A percentile compares a stretch with the other conserved stretches of the same genome.
Conservation (phyloP, 2,329 filamentous ascomycete species). For the Nemania sp. region DNA sequence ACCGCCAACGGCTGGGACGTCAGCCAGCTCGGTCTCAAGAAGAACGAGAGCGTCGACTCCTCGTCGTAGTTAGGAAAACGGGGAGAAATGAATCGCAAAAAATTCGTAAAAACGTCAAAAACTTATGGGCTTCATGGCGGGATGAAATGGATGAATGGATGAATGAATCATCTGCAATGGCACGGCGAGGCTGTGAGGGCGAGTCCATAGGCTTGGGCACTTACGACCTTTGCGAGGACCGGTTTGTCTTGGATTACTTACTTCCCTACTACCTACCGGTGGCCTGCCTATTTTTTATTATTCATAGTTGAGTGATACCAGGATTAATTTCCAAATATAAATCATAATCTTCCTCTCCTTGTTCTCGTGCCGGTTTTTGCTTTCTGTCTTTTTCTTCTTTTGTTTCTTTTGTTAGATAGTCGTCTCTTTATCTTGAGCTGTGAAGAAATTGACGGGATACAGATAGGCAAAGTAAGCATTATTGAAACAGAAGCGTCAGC, state of each 20-base stretch:
- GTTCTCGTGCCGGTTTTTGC: no score
- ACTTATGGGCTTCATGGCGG: not conserved
- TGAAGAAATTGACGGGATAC: no score
- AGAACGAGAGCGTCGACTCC: conserved; percentile 40
- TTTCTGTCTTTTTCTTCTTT: no score
- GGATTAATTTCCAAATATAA: not conserved
- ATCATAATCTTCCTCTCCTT: not conserved
- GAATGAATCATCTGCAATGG: no score
- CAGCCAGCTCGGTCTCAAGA: conserved; percentile 52
- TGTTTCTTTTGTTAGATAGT: no score
- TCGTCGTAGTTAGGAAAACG: conserved; percentile 13
- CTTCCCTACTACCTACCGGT: not conserved
- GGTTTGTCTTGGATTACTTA: not conserved
- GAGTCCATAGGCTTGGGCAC: not conserved
- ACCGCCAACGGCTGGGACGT: conserved; percentile 77
- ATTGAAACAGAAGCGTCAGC: no score
- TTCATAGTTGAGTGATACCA: conserved; percentile 7
- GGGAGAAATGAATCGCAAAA: conserved; percentile 21
- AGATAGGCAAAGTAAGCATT: no score
- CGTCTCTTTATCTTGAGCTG: no score
- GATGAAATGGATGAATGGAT: not conserved
- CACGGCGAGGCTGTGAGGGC: no score
- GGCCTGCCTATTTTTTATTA: not conserved
- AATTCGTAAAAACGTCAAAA: not conserved
- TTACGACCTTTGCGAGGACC: not conserved